Evolutionary conservation across 2,329 filamentous ascomycete species (phyloP), one percentile per base, ranked within the genome.

Genomic region (Cordyceps militaris): DNA sequence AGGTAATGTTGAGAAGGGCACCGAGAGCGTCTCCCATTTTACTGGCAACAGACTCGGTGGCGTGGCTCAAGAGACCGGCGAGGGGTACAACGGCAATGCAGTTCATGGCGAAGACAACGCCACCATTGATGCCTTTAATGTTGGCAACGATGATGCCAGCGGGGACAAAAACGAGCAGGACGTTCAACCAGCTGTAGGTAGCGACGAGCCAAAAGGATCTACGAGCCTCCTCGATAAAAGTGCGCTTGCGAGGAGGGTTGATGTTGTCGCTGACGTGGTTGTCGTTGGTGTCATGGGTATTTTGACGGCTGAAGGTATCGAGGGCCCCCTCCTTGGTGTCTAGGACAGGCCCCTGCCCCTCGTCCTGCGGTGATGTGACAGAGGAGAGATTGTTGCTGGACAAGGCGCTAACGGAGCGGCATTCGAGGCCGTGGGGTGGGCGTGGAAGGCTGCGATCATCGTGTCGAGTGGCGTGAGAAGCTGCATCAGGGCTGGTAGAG

Each of bases 121-220:
- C 85, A 21, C 85, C 80, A 56, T 78, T 77, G 56, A 83, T 66
- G 60, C 76, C 74, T 10, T 72, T 67, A 28, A 83, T 69, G 57
- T 79, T 74, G 57, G 87, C 77, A 58, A 85, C 78, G 59, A 79
- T 79, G 65, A 94, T 92, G 64, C 89, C 89, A 55, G 89, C 78
- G 8, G 89, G 89, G 30, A 93, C 89, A 67, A 91, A 91, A 56
- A 92, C 73, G 61, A 93, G 76, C 63, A 93, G 76, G 56, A 90
- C 66, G 69, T 94, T 93, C 74, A 93, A 76, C 82, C 86, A 91
- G 75, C 85, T 91, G 68, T 89, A 83, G 44, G 85, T 79, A 61
- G 92, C 79, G 63, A 78, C 72, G 69, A 85, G 82, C 66, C 75
- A 72, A 62, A 74, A 73, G 23, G 73, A 74, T 60, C 77, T 75